These are phyloP conservation scores for Picochlorum sp. DNA, from an alignment of 139 green algal genomes.

Conservation along the genomic window DNA sequence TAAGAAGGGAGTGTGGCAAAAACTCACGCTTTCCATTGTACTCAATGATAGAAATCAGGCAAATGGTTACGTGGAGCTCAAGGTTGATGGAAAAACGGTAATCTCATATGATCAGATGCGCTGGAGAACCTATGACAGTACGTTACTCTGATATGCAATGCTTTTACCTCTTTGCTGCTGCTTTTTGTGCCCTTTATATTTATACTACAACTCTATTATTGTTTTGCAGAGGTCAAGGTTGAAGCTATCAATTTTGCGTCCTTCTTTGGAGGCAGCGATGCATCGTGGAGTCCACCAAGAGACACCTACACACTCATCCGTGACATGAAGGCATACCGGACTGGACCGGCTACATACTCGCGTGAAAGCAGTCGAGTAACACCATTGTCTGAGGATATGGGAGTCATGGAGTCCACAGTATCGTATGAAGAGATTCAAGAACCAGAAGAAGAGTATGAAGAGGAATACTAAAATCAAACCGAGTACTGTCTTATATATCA, in stretches of 20 bases:
- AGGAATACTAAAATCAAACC: background rate
- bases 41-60: background rate
- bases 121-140: constrained; percentile 4
- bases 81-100: background rate
- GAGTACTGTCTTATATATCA: background rate
- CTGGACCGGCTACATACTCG: constrained; percentile 5
- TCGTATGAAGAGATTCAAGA: constrained; percentile 9
- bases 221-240: constrained; percentile 11
- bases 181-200: background rate
- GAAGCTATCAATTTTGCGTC: constrained; percentile 9
- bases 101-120: constrained; percentile 8
- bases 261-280: constrained; percentile 17
- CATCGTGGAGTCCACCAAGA: constrained; percentile 11
- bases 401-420: background rate
- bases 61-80: constrained; percentile 7
- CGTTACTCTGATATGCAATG: background rate
- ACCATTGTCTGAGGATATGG: background rate
- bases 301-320: constrained; percentile 7
- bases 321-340: constrained; percentile 13
- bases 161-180: constrained; percentile 1
- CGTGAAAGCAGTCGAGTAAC: background rate
- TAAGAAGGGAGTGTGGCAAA: constrained; percentile 7
- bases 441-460: constrained; percentile 2
- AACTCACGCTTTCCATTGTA: background rate
- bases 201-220: background rate